These are phyloP conservation scores for barrel medic (Medicago truncatula) DNA, from an alignment of 306 rosid genomes.

Conservation along the genomic window DNA sequence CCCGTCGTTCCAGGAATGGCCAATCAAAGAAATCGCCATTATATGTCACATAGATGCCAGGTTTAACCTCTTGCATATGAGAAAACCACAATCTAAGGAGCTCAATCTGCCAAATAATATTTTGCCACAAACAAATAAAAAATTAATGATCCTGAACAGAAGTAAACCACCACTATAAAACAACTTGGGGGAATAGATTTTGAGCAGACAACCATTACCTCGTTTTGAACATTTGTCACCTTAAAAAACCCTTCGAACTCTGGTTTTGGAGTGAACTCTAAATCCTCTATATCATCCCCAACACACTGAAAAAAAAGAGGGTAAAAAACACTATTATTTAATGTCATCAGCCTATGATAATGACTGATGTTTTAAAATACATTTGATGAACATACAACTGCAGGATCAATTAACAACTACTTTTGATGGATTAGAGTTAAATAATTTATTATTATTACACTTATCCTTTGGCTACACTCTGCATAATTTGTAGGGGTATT, in stretches of 20 bases:
- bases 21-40: constrained; percentile 97
- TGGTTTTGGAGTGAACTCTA: constrained; percentile 96
- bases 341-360: constrained; percentile 28
- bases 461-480: constrained; percentile 20
- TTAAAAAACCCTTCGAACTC: constrained; percentile 90
- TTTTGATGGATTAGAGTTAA: constrained; percentile 19
- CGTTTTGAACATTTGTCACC: constrained; percentile 90
- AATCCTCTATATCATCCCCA: constrained; percentile 86
- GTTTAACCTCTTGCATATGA: constrained; percentile 96
- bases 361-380: constrained; percentile 22
- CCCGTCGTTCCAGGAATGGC: constrained; percentile 96
- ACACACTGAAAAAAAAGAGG: constrained; percentile 74
- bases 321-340: constrained; percentile 39
- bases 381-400: constrained; percentile 24
- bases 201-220: constrained; percentile 60
- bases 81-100: constrained; percentile 92
- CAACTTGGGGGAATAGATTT: constrained; percentile 10
- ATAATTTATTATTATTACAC: constrained; percentile 29
- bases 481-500: constrained; percentile 26
- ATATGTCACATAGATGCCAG: constrained; percentile 95
- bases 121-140: constrained; percentile 1
- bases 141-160: constrained; percentile 14
- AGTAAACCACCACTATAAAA: constrained; percentile 24
- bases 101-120: constrained; percentile 66
- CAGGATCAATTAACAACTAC: constrained; percentile 25